Base-by-base conservation (phyloP, 345 rosid genomes). In the Euphorbia tirucalli region DNA sequence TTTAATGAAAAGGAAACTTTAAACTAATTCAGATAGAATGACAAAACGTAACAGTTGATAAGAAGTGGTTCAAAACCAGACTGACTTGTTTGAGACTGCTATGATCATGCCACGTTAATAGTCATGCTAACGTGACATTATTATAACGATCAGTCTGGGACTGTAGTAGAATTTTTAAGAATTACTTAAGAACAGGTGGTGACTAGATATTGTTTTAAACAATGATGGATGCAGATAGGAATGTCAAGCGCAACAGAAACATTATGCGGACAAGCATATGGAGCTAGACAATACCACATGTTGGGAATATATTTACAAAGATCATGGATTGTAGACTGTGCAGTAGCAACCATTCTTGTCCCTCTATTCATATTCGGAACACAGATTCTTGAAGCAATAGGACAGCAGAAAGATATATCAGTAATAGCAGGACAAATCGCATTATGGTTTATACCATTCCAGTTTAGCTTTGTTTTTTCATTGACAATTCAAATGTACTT, bases 241-340 rank as follows among this genome's bases (percentile, higher is more conserved):
- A 82, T 79, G 83, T 76, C 77, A 13, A 82, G 85, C 16, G 85
- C 85, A 6, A 73, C 82, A 0, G 85, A 82, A 41, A 82, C 83
- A 8, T 64, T 82, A n/a, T 82, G 85, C 1, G 79, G 85, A 6
- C 85, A 79, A 71, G 83, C 85, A 16, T 82, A 49, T 37, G 83
- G 85, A 11, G 85, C 85, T 2, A 52, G 67, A 37, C 83, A 74
- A 22, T 58, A 70, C 72, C 75, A 77, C 64, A 79, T 82, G 81
- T 58, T 79, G 50, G 83, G 83, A 0, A 68, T 74, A 46, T 79
- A 77, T 60, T 65, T 82, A 72, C 85, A 79, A 49, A 48, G 85
- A 44, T 79, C 81, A 5, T 73, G 74, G 79, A 25, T 72, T 18
- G 57, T 59, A 32, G 44, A 60, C 27, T 19, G 35, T 16, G 8